Base-by-base conservation (phyloP, 768 basidiomycete genomes). In the Fistulinella prunicolor region DNA sequence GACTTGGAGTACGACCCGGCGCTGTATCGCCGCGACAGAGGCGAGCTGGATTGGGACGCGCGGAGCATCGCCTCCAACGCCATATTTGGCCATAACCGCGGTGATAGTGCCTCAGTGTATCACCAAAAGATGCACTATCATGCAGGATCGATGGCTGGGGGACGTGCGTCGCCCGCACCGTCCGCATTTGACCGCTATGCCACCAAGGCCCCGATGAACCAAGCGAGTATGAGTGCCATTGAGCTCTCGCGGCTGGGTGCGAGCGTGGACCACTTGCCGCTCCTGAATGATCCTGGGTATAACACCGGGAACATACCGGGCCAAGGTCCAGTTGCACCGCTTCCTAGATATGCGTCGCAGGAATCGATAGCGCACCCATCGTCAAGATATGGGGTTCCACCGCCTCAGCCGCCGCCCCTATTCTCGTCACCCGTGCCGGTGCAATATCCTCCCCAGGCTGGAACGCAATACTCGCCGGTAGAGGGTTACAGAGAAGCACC, bases 31-130 rank as follows among this genome's bases (percentile, higher is more conserved):
- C 82, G 88, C 14, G 90, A 93, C 61, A 76, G 86, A 50, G 90
- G 89, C 44, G 90, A 95, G 65, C 62, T 84, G 40, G 91, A 94
- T 58, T 95, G 89, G 91, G 94, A 96, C 56, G 75, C 77, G 38
- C 81, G 83, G 8, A 92, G 89, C 0, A 73, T 92, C 55, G 76
- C 82, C 6, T 83, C 84, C 9, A 74, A 77, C 0, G 76, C 73
- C 22, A 59, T 83, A 39, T 70, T 86, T 38, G 65, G 60, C 29
- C 77, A 79, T 37, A 49, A 47, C 13, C 58, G 49, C 5, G 52
- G 41, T 8, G 73, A 73, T 44, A 68, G 69, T 19, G 63, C 69
- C 1, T 73, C 76, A 5, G 53, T 74, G 5, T 65, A 74, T n/a
- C 67, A 69, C 16, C 62, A 70, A 37, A 76, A 74, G 52, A 68